Evolutionary conservation across 257 asterid genomes (phyloP), one percentile per base, ranked within the genome.

Genomic region (Misopates orontium): DNA sequence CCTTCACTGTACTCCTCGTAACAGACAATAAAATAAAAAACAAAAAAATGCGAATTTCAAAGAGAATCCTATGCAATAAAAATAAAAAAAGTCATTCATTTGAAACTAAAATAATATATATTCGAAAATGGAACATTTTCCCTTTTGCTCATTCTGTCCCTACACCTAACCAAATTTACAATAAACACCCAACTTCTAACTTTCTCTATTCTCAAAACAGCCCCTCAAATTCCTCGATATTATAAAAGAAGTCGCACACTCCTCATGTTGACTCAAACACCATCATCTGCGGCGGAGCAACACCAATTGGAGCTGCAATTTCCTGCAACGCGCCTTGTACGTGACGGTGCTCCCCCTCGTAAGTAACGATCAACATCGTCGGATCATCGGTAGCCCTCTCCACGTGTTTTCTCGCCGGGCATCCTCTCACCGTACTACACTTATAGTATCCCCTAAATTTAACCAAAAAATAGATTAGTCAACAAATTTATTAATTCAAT

Each of bases 381-480:
- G 95, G 93, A 70, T 90, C 95, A 53, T 90, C 97, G 0, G 71
- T 76, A 1, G 95, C 95, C 69, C 96, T 84, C 79, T 90, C 97
- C 56, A 90, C 96, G 57, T 90, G 95, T 75, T 90, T 90, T 67
- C 90, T 84, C 0, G 97, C 97, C 15, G 96, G 96, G 59, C 97
- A 90, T 0, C 92, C 95, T 41, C 85, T 72, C 28, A 85, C 73
- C 0, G 84, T 84, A 42, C 96, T 90, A 18, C 97, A 90, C 69
- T 73, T 87, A 66, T 90, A 90, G 28, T 90, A 90, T 12, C 95
- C 96, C 82, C 97, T 90, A n/a, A n/a, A 70, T 17, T 61, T 42
- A 0, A 12, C 36, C 0, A 7, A 13, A 4, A 2, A 44, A 39
- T n/a, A n/a, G n/a, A 22, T 0, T 2, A 54, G 17, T 69, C 19